Evolutionary conservation across 805 yeast species (phyloP), one percentile per base, ranked within the genome.

Genomic region (Schwanniomyces polymorphus): DNA sequence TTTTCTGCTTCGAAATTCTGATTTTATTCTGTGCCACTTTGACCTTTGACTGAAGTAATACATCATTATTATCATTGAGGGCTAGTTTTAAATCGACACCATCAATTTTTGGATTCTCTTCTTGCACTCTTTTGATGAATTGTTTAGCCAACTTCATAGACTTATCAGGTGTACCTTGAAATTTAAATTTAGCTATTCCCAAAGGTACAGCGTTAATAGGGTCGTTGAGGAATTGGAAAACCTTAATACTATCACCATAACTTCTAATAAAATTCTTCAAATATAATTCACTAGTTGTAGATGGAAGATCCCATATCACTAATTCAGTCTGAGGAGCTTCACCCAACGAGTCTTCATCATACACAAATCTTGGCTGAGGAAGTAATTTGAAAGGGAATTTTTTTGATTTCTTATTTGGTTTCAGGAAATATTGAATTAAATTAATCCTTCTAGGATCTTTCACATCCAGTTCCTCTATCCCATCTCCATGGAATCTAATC

Each of bases 121-220:
- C 48, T 38, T 59, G 57, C 26, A 70, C 56, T 6, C 55, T 58
- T 14, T 53, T 48, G 8, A 71, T 57, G 17, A 73, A 59, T 39
- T 55, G 56, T 31, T 64, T 66, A 17, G 77, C 76, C 16, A 64
- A 53, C 37, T 60, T 57, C 64, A 63, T 63, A 4, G 81, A 70
- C 47, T 77, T 78, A 16, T 75, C 81, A 12, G 72, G 59, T 17
- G 65, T 59, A 2, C 89, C 88, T 48, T 75, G 84, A 64, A 78
- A 91, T 48, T 78, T 72, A 44, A 89, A 70, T 17, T 80, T 67
- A 43, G 85, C 85, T 18, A 90, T 70, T 8, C 96, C 94, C 35
- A 91, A 64, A 0, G 96, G 91, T 16, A 84, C 86, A 2, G 91
- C 96, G 38, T 88, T 83, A 18, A 74, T 72, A 0, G 92, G 88